phyloP scores from a whole-genome alignment of 2,329 filamentous ascomycete species.

The Tetracladium maxilliforme region DNA sequence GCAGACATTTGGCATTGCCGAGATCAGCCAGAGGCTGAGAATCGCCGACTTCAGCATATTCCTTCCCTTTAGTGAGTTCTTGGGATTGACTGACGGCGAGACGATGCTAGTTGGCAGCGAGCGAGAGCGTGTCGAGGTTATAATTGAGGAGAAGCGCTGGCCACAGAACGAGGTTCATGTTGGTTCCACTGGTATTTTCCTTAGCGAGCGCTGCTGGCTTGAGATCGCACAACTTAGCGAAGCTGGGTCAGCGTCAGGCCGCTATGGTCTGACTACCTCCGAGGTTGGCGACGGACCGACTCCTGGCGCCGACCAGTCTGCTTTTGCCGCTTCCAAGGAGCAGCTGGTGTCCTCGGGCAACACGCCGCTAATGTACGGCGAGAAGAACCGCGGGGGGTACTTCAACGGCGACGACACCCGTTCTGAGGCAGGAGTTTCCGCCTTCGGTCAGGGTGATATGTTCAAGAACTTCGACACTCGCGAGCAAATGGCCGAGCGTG shows the following conservation, averaged over 20 bases:
- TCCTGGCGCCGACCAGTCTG: constrained; percentile 30
- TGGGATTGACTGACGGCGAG: constrained; percentile 75
- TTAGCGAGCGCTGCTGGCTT: constrained; percentile 92
- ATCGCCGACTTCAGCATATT: constrained; percentile 95
- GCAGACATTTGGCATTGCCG: constrained; percentile 89
- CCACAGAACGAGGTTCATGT: constrained; percentile 80
- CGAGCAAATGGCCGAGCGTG: constrained; percentile 88
- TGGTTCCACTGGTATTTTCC: constrained; percentile 84
- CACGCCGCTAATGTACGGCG: constrained; percentile 49
- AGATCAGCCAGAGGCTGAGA: constrained; percentile 85
- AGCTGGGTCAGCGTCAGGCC: constrained; percentile 33
- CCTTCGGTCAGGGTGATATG: constrained; percentile 87
- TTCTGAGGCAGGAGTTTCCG: constrained; percentile 86
- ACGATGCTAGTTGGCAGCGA: constrained; percentile 82
- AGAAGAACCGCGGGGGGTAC: constrained; percentile 66
- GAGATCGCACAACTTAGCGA: constrained; percentile 70
- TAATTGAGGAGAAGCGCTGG: constrained; percentile 90
- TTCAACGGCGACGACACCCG: constrained; percentile 68
- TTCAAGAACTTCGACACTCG: constrained; percentile 93
- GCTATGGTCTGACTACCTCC: constrained; percentile 38
- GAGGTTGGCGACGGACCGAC: constrained; percentile 47
- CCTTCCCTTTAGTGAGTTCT: constrained; percentile 87
- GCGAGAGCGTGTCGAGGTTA: constrained; percentile 75
- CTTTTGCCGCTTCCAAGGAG: constrained; percentile 49
- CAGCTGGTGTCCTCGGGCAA: constrained; percentile 31